These are phyloP conservation scores for Nemania diffusa DNA, from an alignment of 2,329 filamentous ascomycete species.

Conservation along the genomic window DNA sequence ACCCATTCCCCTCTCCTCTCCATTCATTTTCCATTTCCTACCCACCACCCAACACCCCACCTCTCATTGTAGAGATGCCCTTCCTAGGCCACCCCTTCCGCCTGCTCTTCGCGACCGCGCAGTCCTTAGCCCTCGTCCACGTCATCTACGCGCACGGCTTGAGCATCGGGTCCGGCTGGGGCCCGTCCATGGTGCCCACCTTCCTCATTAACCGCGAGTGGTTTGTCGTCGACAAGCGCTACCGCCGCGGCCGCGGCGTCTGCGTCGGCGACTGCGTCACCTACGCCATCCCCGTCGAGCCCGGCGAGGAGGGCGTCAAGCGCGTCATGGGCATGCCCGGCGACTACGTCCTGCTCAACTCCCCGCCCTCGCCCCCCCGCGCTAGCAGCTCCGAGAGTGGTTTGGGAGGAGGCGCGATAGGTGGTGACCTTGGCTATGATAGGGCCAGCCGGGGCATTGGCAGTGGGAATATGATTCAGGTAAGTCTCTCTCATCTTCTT, in stretches of 20 bases:
- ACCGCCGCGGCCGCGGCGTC: slow-evolving; percentile 72
- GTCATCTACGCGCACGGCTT: slow-evolving; percentile 70
- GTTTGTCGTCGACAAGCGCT: slow-evolving; percentile 74
- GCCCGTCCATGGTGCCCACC: slow-evolving; percentile 91
- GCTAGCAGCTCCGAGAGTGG: no score
- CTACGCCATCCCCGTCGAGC: slow-evolving; percentile 78
- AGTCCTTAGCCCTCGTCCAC: slow-evolving; percentile 61
- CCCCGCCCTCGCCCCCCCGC: slow-evolving; percentile 51
- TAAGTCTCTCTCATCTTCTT: slow-evolving; percentile 48
- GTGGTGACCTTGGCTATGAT: slow-evolving; percentile 36
- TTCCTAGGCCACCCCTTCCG: slow-evolving; percentile 52
- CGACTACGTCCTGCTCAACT: slow-evolving; percentile 77
- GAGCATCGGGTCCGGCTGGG: slow-evolving; percentile 68
- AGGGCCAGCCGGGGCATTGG: slow-evolving; percentile 29
- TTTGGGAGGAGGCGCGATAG: not conserved
- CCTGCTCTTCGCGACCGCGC: slow-evolving; percentile 57
- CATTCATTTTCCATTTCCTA: not conserved
- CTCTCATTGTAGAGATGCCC: slow-evolving; percentile 30
- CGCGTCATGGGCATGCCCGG: slow-evolving; percentile 80
- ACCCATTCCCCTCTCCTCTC: not conserved
- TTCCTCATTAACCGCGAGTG: slow-evolving; percentile 74
- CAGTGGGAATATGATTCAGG: slow-evolving; percentile 71
- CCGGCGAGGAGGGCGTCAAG: slow-evolving; percentile 74
- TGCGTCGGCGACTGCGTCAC: slow-evolving; percentile 85
- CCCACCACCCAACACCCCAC: slow-evolving; percentile 5